A percentile compares a stretch with the other conserved stretches of the same genome.
phyloP scores from a whole-genome alignment of 177 flowering plant genomes.

The Vitis hybrid region DNA sequence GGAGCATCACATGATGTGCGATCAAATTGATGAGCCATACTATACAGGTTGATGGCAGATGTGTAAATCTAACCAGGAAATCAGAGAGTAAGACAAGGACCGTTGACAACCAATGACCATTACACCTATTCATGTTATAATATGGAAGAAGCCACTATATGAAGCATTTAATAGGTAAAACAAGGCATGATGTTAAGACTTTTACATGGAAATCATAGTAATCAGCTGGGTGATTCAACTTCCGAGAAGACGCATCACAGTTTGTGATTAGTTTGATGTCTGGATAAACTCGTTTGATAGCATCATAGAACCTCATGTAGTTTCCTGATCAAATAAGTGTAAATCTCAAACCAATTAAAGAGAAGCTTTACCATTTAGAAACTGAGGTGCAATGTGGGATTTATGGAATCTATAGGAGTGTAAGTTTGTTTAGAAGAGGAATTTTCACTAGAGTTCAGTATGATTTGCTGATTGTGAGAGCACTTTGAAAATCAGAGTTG shows the following conservation, averaged over 20 bases:
- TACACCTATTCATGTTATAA: not conserved
- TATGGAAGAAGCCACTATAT: not conserved
- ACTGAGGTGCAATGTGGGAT: not conserved
- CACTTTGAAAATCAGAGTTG: no score
- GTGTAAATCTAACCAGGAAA: conserved; percentile 58
- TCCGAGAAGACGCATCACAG: conserved; percentile 74
- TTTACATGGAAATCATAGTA: conserved; percentile 88
- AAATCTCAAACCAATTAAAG: not conserved
- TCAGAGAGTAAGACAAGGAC: not conserved
- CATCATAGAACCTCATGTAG: conserved; percentile 74
- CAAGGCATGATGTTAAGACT: conserved; percentile 2
- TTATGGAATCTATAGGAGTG: not conserved
- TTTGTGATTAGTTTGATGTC: conserved; percentile 82
- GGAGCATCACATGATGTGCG: conserved; percentile 67
- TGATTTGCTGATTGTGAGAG: no score
- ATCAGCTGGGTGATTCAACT: conserved; percentile 90
- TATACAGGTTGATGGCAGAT: conserved; percentile 59
- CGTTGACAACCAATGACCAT: no score
- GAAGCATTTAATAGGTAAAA: not conserved
- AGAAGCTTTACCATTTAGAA: not conserved
- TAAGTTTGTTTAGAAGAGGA: not conserved
- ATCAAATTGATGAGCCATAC: conserved; percentile 58
- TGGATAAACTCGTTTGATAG: conserved; percentile 72
- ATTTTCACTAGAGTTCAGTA: no score
- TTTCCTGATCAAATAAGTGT: conserved; percentile 55